Evolutionary conservation across 768 basidiomycete species (phyloP), one percentile per base, ranked within the genome.

Genomic region (Amanita polypyramis): DNA sequence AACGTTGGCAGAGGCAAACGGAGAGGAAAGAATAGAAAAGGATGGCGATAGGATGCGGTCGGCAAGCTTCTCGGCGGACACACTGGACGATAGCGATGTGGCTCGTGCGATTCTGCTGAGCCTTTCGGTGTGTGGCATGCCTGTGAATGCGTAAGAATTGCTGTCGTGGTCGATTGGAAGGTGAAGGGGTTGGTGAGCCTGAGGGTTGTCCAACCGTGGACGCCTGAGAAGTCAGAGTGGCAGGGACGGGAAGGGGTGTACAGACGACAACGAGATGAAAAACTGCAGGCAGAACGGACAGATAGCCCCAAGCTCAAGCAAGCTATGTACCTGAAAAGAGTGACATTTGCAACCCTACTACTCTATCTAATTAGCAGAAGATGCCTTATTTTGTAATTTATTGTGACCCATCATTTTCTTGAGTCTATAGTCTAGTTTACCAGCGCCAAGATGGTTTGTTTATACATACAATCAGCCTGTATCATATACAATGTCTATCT

Each of bases 81-180:
- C 57, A 50, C 54, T 61, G 20, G 47, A 32, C 30, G 60, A 64
- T 15, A 43, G 34, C 4, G 58, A 61, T 45, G 52, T 64, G 14
- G 51, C 51, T n/a, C 53, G 61, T 37, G 61, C 55, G 34, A 59
- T 64, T 52, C 34, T 48, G 19, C 45, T 58, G 37, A 51, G 54
- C 8, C 46, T 60, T 25, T 48, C 47, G 38, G 58, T 56, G 27
- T 58, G 59, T 44, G 59, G 58, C 39, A 43, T 57, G 42, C 45
- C 43, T 10, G 55, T 56, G 19, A 21, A 47, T 27, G 25, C 45
- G 19, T 51, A 25, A 30, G 15, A 37, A 45, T 19, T 19, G 45
- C 20, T 42, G 33, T 7, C 6, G 45, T 17, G n/a, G 20, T 21
- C 14, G 20, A 39, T 17, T 3, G 9, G 38, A 11, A 11, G 14